Evolutionary conservation across 129 eudicot genomes (phyloP).

Genomic region (Flaveria robusta): DNA sequence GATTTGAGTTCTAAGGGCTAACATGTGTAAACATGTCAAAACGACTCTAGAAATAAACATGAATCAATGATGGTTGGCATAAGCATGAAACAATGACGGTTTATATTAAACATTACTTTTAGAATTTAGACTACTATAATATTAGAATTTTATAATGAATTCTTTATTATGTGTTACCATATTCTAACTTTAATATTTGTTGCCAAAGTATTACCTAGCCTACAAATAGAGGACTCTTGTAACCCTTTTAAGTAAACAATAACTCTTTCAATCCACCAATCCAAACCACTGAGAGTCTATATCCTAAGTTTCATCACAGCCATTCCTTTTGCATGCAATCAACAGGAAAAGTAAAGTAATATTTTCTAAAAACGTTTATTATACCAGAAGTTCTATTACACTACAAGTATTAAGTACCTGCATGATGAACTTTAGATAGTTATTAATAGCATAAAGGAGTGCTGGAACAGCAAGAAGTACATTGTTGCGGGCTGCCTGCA

Average conservation of each 20-base stretch:
- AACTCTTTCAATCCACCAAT: neutral
- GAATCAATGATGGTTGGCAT: neutral
- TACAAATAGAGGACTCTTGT: slow-evolving; percentile 1
- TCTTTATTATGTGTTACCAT: neutral
- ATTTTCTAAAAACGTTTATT: neutral
- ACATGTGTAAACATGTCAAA: neutral
- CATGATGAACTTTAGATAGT: slow-evolving; percentile 93
- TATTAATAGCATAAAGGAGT: slow-evolving; percentile 89
- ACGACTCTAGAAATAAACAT: neutral
- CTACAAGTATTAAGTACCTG: slow-evolving; percentile 67
- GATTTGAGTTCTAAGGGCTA: neutral
- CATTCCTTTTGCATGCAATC: slow-evolving; percentile 13
- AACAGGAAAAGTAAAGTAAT: slow-evolving; percentile 5
- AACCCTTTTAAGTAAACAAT: neutral
- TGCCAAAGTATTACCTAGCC: neutral
- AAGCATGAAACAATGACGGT: neutral
- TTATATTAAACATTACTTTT: neutral
- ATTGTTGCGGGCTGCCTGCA: slow-evolving; percentile 99
- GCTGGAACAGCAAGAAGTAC: slow-evolving; percentile 99
- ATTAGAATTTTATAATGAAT: neutral
- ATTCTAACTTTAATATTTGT: neutral
- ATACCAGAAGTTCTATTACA: slow-evolving; percentile 21
- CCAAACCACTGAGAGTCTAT: slow-evolving; percentile 7
- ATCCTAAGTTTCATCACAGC: slow-evolving; percentile 20
- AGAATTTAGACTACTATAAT: neutral